Evolutionary conservation across 331 rosid species (phyloP).

Genomic region (Rosa hybrid): DNA sequence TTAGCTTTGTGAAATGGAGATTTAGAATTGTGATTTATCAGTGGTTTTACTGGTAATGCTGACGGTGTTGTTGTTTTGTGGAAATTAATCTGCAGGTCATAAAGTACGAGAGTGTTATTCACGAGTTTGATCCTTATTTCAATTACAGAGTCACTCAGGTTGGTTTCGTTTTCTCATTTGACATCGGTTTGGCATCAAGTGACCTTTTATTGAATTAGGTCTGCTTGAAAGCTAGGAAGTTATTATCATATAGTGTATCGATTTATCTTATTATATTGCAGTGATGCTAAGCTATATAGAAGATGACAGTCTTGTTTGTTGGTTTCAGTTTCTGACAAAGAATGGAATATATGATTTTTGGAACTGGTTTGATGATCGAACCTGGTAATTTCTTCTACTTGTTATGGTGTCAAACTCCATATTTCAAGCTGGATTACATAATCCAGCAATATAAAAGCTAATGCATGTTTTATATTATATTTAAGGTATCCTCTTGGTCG

Average conservation of each 20-base stretch:
- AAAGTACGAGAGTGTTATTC: slow-evolving; percentile 97
- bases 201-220: background rate
- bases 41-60: background rate
- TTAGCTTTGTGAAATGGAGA: background rate
- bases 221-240: background rate
- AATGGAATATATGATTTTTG: slow-evolving; percentile 96
- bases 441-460: background rate
- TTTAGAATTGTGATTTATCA: background rate
- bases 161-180: slow-evolving; percentile 18
- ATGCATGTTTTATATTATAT: slow-evolving; percentile 5
- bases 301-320: slow-evolving; percentile 40
- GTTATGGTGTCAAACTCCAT: slow-evolving; percentile 1
- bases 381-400: slow-evolving; percentile 62
- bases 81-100: slow-evolving; percentile 71
- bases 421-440: background rate
- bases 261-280: slow-evolving; percentile 17
- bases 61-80: slow-evolving; percentile 23
- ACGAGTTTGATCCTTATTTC: slow-evolving; percentile 97
- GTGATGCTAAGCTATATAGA: slow-evolving; percentile 14
- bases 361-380: slow-evolving; percentile 99
- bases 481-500: slow-evolving; percentile 99
- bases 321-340: slow-evolving; percentile 88
- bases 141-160: slow-evolving; percentile 99
- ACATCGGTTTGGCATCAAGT: background rate
- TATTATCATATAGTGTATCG: background rate